Evolutionary conservation across 306 rosid genomes (phyloP).

Genomic region (Canavalia ensiformis): DNA sequence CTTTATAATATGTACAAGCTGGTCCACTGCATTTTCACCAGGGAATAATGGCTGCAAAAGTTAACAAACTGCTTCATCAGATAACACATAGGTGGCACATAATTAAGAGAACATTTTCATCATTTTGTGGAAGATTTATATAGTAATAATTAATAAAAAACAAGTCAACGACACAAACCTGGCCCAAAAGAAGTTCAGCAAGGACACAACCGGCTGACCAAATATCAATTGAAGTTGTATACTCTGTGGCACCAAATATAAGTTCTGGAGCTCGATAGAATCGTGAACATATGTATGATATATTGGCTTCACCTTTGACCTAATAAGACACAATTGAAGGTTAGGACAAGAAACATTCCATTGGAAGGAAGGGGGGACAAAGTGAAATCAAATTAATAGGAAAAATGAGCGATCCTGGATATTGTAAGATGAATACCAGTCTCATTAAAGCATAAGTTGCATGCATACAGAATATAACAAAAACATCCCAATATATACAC

Average conservation of each 20-base stretch:
- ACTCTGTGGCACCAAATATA: slow-evolving; percentile 97
- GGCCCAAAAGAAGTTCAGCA: slow-evolving; percentile 98
- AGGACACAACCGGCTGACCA: slow-evolving; percentile 99
- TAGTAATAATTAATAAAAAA: slow-evolving; percentile 6
- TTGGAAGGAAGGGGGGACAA: not conserved
- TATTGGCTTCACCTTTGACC: slow-evolving; percentile 95
- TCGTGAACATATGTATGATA: slow-evolving; percentile 95
- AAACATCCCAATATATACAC: not conserved
- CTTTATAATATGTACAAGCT: slow-evolving; percentile 97
- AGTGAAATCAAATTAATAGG: not conserved
- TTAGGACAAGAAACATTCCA: slow-evolving; percentile 42
- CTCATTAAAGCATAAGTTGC: slow-evolving; percentile 18
- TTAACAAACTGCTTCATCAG: slow-evolving; percentile 34
- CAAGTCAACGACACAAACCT: slow-evolving; percentile 62
- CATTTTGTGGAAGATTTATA: slow-evolving; percentile 26
- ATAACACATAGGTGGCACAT: slow-evolving; percentile 3
- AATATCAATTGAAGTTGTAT: slow-evolving; percentile 93
- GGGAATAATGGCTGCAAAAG: slow-evolving; percentile 92
- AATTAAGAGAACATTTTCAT: slow-evolving; percentile 21
- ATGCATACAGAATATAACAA: slow-evolving; percentile 24
- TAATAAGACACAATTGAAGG: slow-evolving; percentile 47
- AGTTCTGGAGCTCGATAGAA: slow-evolving; percentile 98
- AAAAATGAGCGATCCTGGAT: slow-evolving; percentile 5
- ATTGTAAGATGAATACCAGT: not conserved
- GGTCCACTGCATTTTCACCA: slow-evolving; percentile 95